phyloP scores from a whole-genome alignment of 1,284 basidiomycete species.

The Sphaerobolus stellatus region DNA sequence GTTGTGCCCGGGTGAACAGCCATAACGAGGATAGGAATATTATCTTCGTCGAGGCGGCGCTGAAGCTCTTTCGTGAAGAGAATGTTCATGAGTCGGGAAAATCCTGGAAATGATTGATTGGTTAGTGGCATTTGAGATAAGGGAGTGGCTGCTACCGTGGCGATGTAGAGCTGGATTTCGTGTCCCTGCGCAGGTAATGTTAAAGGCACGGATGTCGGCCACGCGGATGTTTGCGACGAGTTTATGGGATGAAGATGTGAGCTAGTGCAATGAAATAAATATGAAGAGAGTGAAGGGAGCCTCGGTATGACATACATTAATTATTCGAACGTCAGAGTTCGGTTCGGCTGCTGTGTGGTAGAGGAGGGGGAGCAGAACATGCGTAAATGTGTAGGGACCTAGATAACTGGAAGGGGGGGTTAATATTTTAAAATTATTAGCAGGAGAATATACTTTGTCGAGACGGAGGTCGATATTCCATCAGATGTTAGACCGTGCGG shows the following conservation, averaged over 20 bases:
- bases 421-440: background rate
- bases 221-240: background rate
- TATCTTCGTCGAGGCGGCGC: background rate
- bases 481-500: background rate
- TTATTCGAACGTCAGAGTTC: conserved; percentile 2
- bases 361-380: conserved; percentile 1
- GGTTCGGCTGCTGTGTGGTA: background rate
- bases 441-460: background rate
- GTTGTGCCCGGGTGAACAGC: conserved; percentile 29
- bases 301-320: background rate
- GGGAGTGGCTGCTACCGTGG: background rate
- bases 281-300: background rate
- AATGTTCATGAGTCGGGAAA: background rate
- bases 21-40: conserved; percentile 27
- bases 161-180: background rate
- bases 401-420: background rate
- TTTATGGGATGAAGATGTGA: background rate
- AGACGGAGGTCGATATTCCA: background rate
- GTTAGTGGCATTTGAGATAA: background rate
- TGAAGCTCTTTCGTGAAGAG: background rate
- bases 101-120: background rate
- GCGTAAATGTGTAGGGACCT: background rate
- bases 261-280: background rate
- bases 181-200: background rate
- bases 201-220: background rate